Percentiles rank a stretch among this genome's conserved stretches.
phyloP scores from a whole-genome alignment of 176 grass and related monocot genomes.

The Musa acuminata region DNA sequence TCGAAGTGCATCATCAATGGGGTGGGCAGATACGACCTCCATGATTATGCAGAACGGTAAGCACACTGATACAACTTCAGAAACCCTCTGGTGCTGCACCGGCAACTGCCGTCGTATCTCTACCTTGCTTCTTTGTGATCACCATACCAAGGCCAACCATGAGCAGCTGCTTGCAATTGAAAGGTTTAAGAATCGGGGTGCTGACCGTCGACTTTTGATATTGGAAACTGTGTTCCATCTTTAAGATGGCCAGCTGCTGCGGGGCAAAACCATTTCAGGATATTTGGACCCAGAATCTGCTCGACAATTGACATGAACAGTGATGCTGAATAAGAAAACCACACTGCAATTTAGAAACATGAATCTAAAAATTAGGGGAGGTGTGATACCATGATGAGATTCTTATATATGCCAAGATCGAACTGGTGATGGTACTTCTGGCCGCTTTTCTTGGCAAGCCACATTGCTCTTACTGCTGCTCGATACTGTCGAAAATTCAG shows the following conservation, averaged over 20 bases:
- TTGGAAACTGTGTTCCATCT: slow-evolving; percentile 72
- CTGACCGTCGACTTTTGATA: slow-evolving; percentile 32
- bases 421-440: slow-evolving; percentile 72
- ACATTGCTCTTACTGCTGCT: slow-evolving; percentile 58
- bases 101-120: too few species aligned
- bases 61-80: too few species aligned
- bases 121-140: too few species aligned
- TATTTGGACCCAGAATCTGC: slow-evolving; percentile 82
- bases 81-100: too few species aligned
- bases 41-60: too few species aligned
- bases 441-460: slow-evolving; percentile 93
- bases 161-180: not conserved
- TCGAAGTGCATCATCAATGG: too few species aligned
- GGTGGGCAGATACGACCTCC: too few species aligned
- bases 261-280: slow-evolving; percentile 73
- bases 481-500: slow-evolving; percentile 36
- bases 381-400: slow-evolving; percentile 54
- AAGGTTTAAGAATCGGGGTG: not conserved
- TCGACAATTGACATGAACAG: slow-evolving; percentile 7
- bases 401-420: slow-evolving; percentile 68
- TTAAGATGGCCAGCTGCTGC: slow-evolving; percentile 52
- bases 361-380: not conserved
- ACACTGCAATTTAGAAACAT: not conserved
- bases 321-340: slow-evolving; percentile 1
- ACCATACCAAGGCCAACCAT: not conserved